Conservation (phyloP, 768 basidiomycete genomes). For the Crepidotus variabilis region DNA sequence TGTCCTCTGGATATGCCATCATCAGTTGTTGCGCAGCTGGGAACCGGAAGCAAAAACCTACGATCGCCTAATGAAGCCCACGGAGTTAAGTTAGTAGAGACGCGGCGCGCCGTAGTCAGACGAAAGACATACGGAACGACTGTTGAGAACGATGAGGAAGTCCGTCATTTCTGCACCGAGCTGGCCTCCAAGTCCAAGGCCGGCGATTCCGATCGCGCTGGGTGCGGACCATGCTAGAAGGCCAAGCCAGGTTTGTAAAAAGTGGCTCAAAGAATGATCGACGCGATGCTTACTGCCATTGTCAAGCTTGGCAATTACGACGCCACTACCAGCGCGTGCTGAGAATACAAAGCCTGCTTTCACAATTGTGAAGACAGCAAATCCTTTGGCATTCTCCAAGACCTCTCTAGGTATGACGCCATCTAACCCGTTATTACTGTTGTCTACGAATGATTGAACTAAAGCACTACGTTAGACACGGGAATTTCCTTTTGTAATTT, state of each 20-base stretch:
- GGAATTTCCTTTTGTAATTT: slow-evolving; percentile 6
- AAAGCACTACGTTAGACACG: slow-evolving; percentile 7
- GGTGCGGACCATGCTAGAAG: slow-evolving; percentile 85
- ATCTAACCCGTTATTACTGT: slow-evolving; percentile 79
- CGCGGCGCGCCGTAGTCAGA: neutral
- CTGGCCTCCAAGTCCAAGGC: slow-evolving; percentile 84
- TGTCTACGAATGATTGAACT: slow-evolving; percentile 87
- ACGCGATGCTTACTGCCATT: slow-evolving; percentile 65
- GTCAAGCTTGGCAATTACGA: slow-evolving; percentile 81
- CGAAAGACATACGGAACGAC: slow-evolving; percentile 52
- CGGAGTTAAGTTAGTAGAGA: neutral
- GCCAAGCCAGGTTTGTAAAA: slow-evolving; percentile 4
- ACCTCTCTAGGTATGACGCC: slow-evolving; percentile 54
- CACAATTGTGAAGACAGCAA: slow-evolving; percentile 89
- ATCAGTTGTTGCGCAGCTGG: neutral
- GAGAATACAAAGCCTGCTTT: slow-evolving; percentile 75
- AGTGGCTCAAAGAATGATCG: too few relatives aligned
- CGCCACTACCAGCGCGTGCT: slow-evolving; percentile 78
- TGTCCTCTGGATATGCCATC: slow-evolving; percentile 42
- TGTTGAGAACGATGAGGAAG: slow-evolving; percentile 87
- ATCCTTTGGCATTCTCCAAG: slow-evolving; percentile 57
- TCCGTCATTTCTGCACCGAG: slow-evolving; percentile 87
- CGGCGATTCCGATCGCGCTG: slow-evolving; percentile 91
- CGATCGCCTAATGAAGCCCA: slow-evolving; percentile 48
- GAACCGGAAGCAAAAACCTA: slow-evolving; percentile 30